phyloP scores from a whole-genome alignment of 495 filamentous ascomycete species.

The Hyphodiscus hymeniophilus region DNA sequence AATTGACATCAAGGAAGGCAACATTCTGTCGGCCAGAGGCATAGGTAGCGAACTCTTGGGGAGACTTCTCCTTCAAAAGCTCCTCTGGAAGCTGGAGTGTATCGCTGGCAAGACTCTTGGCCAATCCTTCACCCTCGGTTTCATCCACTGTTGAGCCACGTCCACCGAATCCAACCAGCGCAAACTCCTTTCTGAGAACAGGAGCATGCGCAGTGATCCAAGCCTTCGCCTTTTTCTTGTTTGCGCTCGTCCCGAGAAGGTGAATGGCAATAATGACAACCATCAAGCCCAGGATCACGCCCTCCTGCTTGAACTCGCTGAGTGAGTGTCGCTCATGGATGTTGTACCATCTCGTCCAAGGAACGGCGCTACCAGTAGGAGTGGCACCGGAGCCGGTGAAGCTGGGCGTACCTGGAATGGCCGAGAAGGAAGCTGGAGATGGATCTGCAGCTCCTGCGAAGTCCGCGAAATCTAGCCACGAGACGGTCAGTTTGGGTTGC shows the following conservation, averaged over 20 bases:
- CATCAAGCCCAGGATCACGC: constrained; percentile 69
- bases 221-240: constrained; percentile 66
- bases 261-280: constrained; percentile 68
- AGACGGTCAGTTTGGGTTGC: constrained; percentile 7
- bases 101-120: constrained; percentile 28
- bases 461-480: constrained; percentile 62
- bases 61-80: constrained; percentile 71
- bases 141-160: constrained; percentile 32
- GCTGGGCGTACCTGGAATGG: constrained; percentile 21
- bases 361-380: constrained; percentile 39
- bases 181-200: constrained; percentile 70
- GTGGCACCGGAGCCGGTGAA: constrained; percentile 24
- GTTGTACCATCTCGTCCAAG: constrained; percentile 94
- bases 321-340: constrained; percentile 81
- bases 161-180: constrained; percentile 71
- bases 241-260: constrained; percentile 72
- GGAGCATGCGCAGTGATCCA: constrained; percentile 74
- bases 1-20: constrained; percentile 77
- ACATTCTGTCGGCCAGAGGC: constrained; percentile 92
- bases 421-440: constrained; percentile 38
- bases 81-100: constrained; percentile 33
- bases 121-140: constrained; percentile 33
- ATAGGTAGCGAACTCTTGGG: constrained; percentile 78
- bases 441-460: constrained; percentile 63
- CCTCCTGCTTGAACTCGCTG: constrained; percentile 80